Evolutionary conservation across 192 early-diverging fungal genomes (phyloP), one percentile per base, ranked within the genome.

Genomic region (Phlyctochytrium planicorne): DNA sequence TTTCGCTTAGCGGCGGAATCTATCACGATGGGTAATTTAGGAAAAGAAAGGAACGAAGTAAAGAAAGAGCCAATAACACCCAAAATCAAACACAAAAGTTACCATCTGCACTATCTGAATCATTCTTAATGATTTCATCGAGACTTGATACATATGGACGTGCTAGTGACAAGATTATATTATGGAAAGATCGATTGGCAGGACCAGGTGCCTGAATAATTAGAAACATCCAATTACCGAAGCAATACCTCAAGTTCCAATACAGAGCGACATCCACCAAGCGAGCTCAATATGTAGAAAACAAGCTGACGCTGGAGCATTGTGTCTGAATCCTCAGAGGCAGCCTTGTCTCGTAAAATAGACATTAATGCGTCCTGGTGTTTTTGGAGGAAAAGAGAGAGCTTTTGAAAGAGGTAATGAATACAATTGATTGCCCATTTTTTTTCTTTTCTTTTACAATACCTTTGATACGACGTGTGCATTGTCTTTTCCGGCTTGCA

Each of bases 261-360:
- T 27, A 78, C 36, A 33, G 60, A 53, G 30, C 61, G 29, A 31
- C 73, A 63, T 1, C 29, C 37, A n/a, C 65, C 63, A 37, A 72
- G 52, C 50, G 56, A 80, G 14, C 61, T 40, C 23, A 78, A 52
- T 20, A 75, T 61, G 3, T 59, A 55, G 2, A 84, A 87, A 3
- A 80, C 71, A 6, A 85, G 72, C 31, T 86, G 73, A 2, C 89
- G 65, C 56, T 86, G 72, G 23, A 61, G 24, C 53, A 57, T 65
- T 23, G 14, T 37, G 63, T 77, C 47, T 84, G 75, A 2, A 78
- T 75, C 31, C 81, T 60, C 2, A 77, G 82, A 12, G 76, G 70
- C 30, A 69, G 50, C n/a, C 66, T 57, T 67, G 64, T 89, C 84
- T 35, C 76, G 70, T 61, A 91, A 70, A 34, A 90, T 90, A 20